Evolutionary conservation across 805 yeast species (phyloP).

Genomic region (Wickerhamiella vanderwaltii): DNA sequence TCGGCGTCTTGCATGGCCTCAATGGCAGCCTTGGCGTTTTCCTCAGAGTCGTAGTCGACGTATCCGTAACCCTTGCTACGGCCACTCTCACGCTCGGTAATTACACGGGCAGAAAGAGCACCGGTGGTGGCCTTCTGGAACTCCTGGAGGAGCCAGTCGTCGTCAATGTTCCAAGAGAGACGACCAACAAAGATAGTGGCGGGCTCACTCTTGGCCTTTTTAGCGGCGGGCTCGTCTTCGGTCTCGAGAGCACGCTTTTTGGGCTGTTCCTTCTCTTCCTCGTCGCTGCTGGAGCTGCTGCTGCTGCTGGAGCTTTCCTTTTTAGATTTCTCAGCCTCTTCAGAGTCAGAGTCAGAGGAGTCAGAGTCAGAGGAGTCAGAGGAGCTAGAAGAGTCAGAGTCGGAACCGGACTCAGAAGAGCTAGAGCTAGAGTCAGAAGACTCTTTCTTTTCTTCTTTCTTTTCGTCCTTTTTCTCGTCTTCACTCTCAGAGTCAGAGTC

Average conservation of each 20-base stretch:
- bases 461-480: conserved; percentile 11
- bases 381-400: conserved; percentile 16
- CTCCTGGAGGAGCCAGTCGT: conserved; percentile 81
- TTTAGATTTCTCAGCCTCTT: conserved; percentile 21
- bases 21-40: conserved; percentile 76
- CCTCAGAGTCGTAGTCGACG: conserved; percentile 77
- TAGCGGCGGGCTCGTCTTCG: conserved; percentile 35
- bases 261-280: conserved; percentile 29
- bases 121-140: conserved; percentile 67
- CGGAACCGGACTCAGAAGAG: conserved; percentile 6
- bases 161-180: conserved; percentile 94
- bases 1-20: conserved; percentile 80
- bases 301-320: conserved; percentile 24
- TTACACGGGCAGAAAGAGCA: conserved; percentile 79
- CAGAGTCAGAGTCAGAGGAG: conserved; percentile 25
- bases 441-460: neutral
- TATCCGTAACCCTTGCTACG: conserved; percentile 90
- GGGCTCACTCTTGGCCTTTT: conserved; percentile 44
- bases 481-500: conserved; percentile 14
- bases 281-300: conserved; percentile 27
- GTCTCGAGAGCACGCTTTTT: conserved; percentile 34
- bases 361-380: conserved; percentile 23
- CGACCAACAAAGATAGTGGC: conserved; percentile 94
- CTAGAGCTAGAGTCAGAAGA: conserved; percentile 6
- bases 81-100: conserved; percentile 82